A percentile compares a stretch with the other conserved stretches of the same genome.
phyloP scores from a whole-genome alignment of 148 eudicot genomes.

The Heliamphora exappendiculata region DNA sequence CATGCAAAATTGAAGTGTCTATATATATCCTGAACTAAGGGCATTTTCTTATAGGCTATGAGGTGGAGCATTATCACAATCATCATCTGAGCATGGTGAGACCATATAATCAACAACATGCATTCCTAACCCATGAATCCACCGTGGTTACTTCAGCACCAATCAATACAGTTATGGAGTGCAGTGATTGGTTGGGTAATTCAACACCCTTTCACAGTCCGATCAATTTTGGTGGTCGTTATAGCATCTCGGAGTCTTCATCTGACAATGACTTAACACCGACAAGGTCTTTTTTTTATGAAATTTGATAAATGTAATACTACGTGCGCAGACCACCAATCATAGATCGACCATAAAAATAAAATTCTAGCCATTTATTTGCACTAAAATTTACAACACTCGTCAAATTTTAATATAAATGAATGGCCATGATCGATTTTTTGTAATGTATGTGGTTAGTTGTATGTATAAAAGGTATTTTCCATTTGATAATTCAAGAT shows the following conservation, averaged over 20 bases:
- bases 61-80: background rate
- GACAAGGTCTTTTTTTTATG: background rate
- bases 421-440: too few species aligned
- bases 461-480: too few species aligned
- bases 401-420: too few species aligned
- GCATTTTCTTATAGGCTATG: background rate
- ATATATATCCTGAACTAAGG: too few species aligned
- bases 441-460: too few species aligned
- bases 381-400: too few species aligned
- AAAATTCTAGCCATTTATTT: too few species aligned
- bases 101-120: background rate
- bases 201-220: conserved; percentile 8
- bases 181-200: conserved; percentile 9
- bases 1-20: too few species aligned
- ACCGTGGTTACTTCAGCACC: background rate
- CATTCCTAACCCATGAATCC: background rate
- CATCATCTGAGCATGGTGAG: conserved; percentile 1
- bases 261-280: conserved; percentile 9
- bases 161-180: background rate
- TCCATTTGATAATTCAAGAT: too few species aligned
- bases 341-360: too few species aligned
- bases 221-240: background rate
- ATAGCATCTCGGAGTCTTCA: conserved; percentile 17
- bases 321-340: too few species aligned
- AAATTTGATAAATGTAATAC: background rate